Percentiles rank a stretch among this genome's conserved stretches.
These are phyloP conservation scores for Aspergillus calidoustus DNA, from an alignment of 2,329 filamentous ascomycete genomes.

Conservation along the genomic window DNA sequence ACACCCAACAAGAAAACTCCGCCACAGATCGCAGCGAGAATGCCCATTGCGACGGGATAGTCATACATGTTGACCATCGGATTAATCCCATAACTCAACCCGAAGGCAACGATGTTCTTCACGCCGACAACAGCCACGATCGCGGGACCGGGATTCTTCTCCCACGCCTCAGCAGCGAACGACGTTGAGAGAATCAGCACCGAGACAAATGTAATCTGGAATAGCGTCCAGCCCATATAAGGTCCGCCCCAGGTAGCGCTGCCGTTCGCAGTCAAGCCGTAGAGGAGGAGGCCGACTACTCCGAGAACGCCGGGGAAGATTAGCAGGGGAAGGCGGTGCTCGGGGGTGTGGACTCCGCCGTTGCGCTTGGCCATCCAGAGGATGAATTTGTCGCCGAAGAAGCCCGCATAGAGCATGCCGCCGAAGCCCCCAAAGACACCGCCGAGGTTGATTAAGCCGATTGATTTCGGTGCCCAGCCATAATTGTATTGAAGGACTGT, in stretches of 20 bases:
- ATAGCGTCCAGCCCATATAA: slow-evolving; percentile 35
- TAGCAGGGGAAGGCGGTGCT: slow-evolving; percentile 41
- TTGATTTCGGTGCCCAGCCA: slow-evolving; percentile 34
- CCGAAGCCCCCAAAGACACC: slow-evolving; percentile 34
- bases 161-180: slow-evolving; percentile 40
- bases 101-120: slow-evolving; percentile 36
- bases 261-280: slow-evolving; percentile 36
- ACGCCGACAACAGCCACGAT: slow-evolving; percentile 36
- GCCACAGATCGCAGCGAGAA: slow-evolving; percentile 27
- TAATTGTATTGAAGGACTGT: slow-evolving; percentile 40
- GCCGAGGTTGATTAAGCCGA: slow-evolving; percentile 34
- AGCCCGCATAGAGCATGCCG: slow-evolving; percentile 33
- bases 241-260: slow-evolving; percentile 31
- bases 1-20: slow-evolving; percentile 29
- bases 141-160: slow-evolving; percentile 38
- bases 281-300: slow-evolving; percentile 36
- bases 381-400: slow-evolving; percentile 30
- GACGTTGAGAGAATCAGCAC: slow-evolving; percentile 37
- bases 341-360: slow-evolving; percentile 39
- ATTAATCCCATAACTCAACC: slow-evolving; percentile 33
- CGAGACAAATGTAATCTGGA: slow-evolving; percentile 31
- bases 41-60: slow-evolving; percentile 31
- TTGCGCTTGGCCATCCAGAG: slow-evolving; percentile 37
- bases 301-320: slow-evolving; percentile 38
- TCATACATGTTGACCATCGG: slow-evolving; percentile 31